Percentiles rank a stretch among this genome's conserved stretches.
Evolutionary conservation across 352 stramenopile species (phyloP).

Genomic region (Pythium sukuiense): DNA sequence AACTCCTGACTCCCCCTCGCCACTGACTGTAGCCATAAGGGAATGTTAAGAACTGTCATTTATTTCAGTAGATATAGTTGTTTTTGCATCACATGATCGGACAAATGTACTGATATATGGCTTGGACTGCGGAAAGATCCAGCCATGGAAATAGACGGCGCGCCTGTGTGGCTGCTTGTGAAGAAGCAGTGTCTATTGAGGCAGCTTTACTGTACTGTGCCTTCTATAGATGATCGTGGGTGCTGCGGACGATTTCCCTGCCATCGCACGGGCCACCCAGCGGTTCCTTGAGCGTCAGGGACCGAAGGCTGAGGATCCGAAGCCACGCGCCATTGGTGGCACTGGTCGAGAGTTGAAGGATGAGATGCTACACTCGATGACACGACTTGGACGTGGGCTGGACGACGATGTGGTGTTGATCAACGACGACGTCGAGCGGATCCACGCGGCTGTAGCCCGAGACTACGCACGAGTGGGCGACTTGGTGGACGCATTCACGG

Average conservation of each 20-base stretch:
- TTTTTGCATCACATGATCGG: no score
- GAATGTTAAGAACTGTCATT: no score
- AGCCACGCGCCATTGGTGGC: not conserved
- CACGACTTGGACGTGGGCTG: not conserved
- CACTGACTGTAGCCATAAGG: no score
- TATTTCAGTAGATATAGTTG: no score
- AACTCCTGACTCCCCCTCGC: no score
- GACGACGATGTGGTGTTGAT: constrained; percentile 14
- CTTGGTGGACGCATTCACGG: constrained; percentile 19
- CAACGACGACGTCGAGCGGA: constrained; percentile 9
- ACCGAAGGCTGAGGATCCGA: not conserved
- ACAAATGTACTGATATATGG: not conserved
- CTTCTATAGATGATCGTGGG: not conserved
- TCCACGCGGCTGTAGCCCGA: not conserved
- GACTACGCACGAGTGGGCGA: constrained; percentile 1
- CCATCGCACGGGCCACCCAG: constrained; percentile 19
- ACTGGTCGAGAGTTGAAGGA: not conserved
- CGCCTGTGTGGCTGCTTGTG: not conserved
- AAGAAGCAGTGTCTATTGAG: not conserved
- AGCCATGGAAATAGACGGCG: not conserved
- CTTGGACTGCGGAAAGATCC: not conserved
- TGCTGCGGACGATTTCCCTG: constrained; percentile 15
- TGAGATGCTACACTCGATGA: no score
- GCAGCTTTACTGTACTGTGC: not conserved
- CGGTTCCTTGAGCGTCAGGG: constrained; percentile 15